A percentile compares a stretch with the other conserved stretches of the same genome.
Conservation (phyloP, 768 basidiomycete genomes). For the Lentinula aciculospora region DNA sequence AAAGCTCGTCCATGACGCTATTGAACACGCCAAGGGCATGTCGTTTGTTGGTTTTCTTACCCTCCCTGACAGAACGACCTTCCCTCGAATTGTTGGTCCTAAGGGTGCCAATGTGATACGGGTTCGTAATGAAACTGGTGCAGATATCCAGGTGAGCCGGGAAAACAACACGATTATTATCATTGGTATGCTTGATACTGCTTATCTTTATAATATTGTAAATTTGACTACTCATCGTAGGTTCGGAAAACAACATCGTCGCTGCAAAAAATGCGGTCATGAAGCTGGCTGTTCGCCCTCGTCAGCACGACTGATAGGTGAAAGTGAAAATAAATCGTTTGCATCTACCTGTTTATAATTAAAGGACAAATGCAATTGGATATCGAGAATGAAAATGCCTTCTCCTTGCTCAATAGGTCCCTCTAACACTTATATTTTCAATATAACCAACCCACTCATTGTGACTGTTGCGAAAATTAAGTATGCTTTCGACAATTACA, state of each 20-base stretch:
- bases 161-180: conserved; percentile 86
- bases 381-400: background rate
- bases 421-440: background rate
- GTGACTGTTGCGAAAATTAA: background rate
- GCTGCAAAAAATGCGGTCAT: conserved; percentile 77
- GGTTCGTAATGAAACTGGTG: conserved; percentile 82
- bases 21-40: conserved; percentile 66
- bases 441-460: background rate
- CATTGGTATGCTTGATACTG: conserved; percentile 55
- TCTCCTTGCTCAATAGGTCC: background rate
- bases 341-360: background rate
- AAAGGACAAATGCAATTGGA: too few relatives aligned
- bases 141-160: conserved; percentile 81
- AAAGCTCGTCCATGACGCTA: conserved; percentile 57
- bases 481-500: background rate
- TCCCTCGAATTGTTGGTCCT: conserved; percentile 90
- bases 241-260: conserved; percentile 60
- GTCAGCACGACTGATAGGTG: conserved; percentile 22
- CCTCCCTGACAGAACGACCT: conserved; percentile 72
- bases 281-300: conserved; percentile 42
- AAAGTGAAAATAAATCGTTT: background rate
- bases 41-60: conserved; percentile 83
- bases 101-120: conserved; percentile 90
- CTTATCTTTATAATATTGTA: background rate
- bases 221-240: conserved; percentile 29